These are phyloP conservation scores for Zanthoxylum bungeanum DNA, from an alignment of 345 rosid species.

Conservation along the genomic window DNA sequence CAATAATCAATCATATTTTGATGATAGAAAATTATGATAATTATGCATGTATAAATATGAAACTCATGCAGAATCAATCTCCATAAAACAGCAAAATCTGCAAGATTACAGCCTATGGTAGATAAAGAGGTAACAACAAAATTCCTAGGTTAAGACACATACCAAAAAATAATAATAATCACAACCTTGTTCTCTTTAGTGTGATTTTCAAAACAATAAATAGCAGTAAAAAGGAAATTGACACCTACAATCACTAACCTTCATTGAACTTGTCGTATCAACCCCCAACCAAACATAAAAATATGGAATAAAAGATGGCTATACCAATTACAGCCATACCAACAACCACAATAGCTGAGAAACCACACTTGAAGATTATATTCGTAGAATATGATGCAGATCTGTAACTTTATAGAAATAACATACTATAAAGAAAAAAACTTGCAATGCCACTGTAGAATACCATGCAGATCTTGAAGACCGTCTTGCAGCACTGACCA, in stretches of 20 bases:
- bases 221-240: conserved; percentile 12
- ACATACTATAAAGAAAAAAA: conserved; percentile 27
- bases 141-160: not conserved
- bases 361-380: conserved; percentile 72
- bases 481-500: conserved; percentile 96
- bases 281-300: conserved; percentile 95
- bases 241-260: conserved; percentile 84
- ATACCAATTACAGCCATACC: conserved; percentile 99
- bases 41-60: not conserved
- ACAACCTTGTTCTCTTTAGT: not conserved
- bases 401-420: conserved; percentile 15
- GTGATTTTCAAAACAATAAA: not conserved
- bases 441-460: conserved; percentile 99
- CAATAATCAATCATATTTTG: not conserved
- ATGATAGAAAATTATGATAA: not conserved
- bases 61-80: too few species aligned
- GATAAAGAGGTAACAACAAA: not conserved
- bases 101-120: not conserved
- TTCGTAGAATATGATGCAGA: conserved; percentile 23
- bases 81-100: not conserved
- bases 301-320: conserved; percentile 86
- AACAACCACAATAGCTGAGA: conserved; percentile 96
- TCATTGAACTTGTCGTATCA: conserved; percentile 83
- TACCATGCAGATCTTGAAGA: too few species aligned
- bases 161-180: too few species aligned